A percentile compares a stretch with the other conserved stretches of the same genome.
Evolutionary conservation across 495 filamentous ascomycete species (phyloP).

Genomic region (Aspergillus coremiiformis): DNA sequence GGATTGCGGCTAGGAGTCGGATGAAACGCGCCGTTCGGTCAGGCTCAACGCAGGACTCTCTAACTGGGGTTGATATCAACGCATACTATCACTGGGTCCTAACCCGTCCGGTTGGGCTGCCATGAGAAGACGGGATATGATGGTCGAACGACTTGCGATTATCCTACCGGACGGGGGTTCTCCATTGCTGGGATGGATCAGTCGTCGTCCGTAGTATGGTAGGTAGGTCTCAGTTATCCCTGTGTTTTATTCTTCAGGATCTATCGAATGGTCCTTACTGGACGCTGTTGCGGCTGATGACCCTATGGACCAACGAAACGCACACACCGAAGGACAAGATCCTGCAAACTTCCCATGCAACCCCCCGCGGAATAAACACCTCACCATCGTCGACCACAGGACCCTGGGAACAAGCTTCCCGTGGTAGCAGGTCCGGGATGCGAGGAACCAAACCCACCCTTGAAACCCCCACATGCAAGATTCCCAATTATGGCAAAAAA

Average conservation of each 20-base stretch:
- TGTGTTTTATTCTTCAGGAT: not conserved
- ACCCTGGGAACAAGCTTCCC: slow-evolving; percentile 19
- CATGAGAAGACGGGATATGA: not conserved
- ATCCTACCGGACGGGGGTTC: not conserved
- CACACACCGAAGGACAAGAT: too few relatives aligned
- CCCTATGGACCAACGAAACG: too few relatives aligned
- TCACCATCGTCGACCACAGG: too few relatives aligned
- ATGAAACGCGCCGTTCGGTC: slow-evolving; percentile 30
- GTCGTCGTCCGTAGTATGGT: not conserved
- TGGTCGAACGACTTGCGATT: not conserved
- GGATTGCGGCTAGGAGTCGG: slow-evolving; percentile 25
- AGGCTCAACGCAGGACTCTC: not conserved
- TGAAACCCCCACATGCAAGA: not conserved
- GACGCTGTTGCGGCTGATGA: not conserved
- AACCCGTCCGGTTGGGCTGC: not conserved
- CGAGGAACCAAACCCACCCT: not conserved
- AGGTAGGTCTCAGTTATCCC: not conserved
- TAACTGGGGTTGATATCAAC: not conserved
- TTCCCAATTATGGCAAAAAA: not conserved
- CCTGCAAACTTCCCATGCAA: too few relatives aligned
- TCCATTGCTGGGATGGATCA: not conserved
- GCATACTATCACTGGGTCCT: not conserved
- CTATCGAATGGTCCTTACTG: not conserved
- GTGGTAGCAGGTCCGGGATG: slow-evolving; percentile 6
- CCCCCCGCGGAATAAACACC: too few relatives aligned